These are phyloP conservation scores for Claviceps sorghi DNA, from an alignment of 2,329 filamentous ascomycete genomes.

Conservation along the genomic window DNA sequence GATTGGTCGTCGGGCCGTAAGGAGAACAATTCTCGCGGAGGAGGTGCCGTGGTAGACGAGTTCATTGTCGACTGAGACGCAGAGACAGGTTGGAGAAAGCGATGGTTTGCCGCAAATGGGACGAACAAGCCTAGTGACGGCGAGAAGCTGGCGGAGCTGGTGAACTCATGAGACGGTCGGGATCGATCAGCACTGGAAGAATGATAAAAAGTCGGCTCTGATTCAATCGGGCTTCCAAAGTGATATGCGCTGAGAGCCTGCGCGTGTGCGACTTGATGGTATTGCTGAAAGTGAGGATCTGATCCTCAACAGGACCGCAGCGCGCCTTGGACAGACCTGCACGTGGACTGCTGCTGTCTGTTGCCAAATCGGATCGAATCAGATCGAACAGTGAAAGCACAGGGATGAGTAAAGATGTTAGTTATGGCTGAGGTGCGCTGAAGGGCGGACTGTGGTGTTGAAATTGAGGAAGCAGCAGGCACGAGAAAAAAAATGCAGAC, in stretches of 20 bases:
- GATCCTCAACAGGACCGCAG: not conserved
- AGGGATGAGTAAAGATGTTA: not conserved
- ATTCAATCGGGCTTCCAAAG: not conserved
- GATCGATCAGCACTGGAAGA: not conserved
- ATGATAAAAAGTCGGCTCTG: not conserved
- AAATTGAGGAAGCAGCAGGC: not conserved
- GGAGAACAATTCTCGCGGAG: slow-evolving; percentile 3
- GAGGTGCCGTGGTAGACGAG: not conserved
- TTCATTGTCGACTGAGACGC: slow-evolving; percentile 3
- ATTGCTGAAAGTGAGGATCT: not conserved
- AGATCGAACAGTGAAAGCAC: not conserved
- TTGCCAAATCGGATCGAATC: not conserved
- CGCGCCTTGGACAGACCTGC: not conserved
- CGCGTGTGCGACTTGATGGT: not conserved
- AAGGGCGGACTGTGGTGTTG: not conserved
- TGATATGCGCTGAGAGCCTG: not conserved
- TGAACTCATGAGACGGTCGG: slow-evolving; percentile 4
- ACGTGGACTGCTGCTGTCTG: not conserved
- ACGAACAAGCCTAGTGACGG: slow-evolving; percentile 2
- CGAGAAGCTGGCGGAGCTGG: not conserved
- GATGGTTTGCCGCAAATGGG: slow-evolving; percentile 7
- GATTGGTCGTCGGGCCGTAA: slow-evolving; percentile 13
- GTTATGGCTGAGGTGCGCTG: not conserved
- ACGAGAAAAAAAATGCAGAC: not conserved
- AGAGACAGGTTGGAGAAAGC: slow-evolving; percentile 1